Percentiles rank a stretch among this genome's conserved stretches.
Evolutionary conservation across 805 yeast genomes (phyloP).

Genomic region (Sugiyamaella qingdaonensis): DNA sequence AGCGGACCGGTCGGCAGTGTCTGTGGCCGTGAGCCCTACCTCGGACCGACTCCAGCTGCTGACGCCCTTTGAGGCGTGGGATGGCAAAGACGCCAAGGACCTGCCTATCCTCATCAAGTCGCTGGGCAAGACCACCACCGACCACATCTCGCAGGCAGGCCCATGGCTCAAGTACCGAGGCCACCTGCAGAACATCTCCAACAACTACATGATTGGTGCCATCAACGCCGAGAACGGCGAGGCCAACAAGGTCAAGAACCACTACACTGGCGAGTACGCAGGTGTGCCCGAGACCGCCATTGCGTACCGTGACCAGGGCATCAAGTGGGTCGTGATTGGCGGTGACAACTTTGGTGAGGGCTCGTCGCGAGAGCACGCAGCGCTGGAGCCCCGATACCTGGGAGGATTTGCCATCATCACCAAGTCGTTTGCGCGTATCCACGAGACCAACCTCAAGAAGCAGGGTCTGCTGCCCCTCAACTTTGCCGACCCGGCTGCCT

Average conservation of each 20-base stretch:
- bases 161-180: conserved; percentile 99
- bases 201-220: conserved; percentile 99
- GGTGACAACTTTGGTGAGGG: conserved; percentile 99
- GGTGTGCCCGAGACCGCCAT: conserved; percentile 98
- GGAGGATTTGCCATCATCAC: conserved; percentile 98
- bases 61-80: conserved; percentile 93
- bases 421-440: conserved; percentile 97
- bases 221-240: conserved; percentile 93
- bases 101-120: conserved; percentile 96
- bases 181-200: conserved; percentile 96
- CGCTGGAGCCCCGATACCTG: conserved; percentile 97
- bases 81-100: conserved; percentile 85
- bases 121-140: conserved; percentile 97
- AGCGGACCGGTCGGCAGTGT: conserved; percentile 67
- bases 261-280: conserved; percentile 82
- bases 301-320: conserved; percentile 89
- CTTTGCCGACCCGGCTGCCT: conserved; percentile 83
- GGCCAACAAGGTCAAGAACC: conserved; percentile 88
- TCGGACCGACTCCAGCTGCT: conserved; percentile 95
- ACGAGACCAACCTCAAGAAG: conserved; percentile 99
- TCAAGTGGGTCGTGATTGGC: conserved; percentile 96
- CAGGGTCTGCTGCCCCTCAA: conserved; percentile 98
- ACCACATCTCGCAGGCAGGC: conserved; percentile 99
- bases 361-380: conserved; percentile 99
- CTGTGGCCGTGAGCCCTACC: conserved; percentile 75